These are phyloP conservation scores for Acanthamoeba castellanii DNA, from an alignment of 208 protist species.

Conservation along the genomic window DNA sequence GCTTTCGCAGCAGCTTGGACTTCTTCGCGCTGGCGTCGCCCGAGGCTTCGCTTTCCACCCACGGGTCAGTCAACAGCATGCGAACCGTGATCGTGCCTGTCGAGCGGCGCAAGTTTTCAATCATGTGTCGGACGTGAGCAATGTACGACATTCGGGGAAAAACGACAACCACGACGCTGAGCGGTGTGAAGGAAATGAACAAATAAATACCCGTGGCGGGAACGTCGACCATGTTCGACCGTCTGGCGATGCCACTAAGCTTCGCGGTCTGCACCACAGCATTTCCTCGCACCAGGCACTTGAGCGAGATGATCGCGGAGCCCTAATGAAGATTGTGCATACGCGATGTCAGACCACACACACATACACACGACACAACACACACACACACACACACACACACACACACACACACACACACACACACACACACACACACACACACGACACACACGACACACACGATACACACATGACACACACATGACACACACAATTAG, in stretches of 20 bases:
- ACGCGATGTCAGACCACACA: not conserved
- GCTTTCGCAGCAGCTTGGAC: conserved; percentile 3
- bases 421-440: not conserved
- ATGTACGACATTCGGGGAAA: no score
- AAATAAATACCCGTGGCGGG: conserved; percentile 52
- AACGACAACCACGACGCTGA: no score
- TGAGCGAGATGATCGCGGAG: conserved; percentile 24
- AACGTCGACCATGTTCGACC: not conserved
- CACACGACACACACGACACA: not conserved
- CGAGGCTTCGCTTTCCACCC: not conserved
- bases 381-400: not conserved
- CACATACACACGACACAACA: not conserved
- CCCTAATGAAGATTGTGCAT: not conserved
- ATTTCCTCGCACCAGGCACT: not conserved
- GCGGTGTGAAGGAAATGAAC: not conserved
- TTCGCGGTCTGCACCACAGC: not conserved
- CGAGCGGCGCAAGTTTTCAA: not conserved
- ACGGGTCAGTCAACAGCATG: not conserved
- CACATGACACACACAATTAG: not conserved
- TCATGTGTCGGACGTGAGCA: not conserved
- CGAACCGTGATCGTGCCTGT: not conserved
- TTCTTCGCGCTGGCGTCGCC: not conserved
- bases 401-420: not conserved
- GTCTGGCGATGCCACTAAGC: conserved; percentile 3
- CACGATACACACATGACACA: not conserved